Conservation (phyloP, 2,329 filamentous ascomycete species). For the Trichoderma brevicompactum region DNA sequence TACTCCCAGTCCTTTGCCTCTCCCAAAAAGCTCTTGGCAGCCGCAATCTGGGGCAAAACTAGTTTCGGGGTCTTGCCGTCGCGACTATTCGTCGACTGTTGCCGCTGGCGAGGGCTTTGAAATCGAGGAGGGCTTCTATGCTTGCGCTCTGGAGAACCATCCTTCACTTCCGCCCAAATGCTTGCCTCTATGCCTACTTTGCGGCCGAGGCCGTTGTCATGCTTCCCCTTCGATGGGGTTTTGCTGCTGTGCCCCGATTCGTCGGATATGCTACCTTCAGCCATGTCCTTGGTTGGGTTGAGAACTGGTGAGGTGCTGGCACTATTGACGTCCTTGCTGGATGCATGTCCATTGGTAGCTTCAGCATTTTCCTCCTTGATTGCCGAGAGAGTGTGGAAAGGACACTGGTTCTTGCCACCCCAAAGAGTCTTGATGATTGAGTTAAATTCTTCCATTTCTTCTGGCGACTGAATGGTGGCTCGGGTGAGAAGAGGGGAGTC, state of each 20-base stretch:
- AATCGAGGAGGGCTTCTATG: no score
- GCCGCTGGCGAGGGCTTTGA: background rate
- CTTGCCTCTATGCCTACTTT: background rate
- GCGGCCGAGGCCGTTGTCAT: background rate
- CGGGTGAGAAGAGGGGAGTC: constrained; percentile 30
- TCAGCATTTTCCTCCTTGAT: background rate
- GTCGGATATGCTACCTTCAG: background rate
- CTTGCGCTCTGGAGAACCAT: background rate
- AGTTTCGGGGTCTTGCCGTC: background rate
- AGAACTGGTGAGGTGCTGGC: no score
- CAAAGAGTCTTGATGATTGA: background rate
- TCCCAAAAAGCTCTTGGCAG: background rate
- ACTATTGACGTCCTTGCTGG: background rate
- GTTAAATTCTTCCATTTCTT: background rate
- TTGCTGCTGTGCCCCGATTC: background rate
- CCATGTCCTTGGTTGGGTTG: rapidly evolving
- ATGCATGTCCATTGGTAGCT: background rate
- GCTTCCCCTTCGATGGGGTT: background rate
- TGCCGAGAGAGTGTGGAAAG: background rate
- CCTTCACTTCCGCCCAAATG: background rate
- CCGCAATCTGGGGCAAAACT: background rate
- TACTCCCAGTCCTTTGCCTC: background rate
- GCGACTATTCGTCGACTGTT: background rate
- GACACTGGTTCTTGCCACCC: background rate
- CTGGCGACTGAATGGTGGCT: background rate